Conservation (phyloP, 768 basidiomycete species). For the Pulveroboletus ravenelii region DNA sequence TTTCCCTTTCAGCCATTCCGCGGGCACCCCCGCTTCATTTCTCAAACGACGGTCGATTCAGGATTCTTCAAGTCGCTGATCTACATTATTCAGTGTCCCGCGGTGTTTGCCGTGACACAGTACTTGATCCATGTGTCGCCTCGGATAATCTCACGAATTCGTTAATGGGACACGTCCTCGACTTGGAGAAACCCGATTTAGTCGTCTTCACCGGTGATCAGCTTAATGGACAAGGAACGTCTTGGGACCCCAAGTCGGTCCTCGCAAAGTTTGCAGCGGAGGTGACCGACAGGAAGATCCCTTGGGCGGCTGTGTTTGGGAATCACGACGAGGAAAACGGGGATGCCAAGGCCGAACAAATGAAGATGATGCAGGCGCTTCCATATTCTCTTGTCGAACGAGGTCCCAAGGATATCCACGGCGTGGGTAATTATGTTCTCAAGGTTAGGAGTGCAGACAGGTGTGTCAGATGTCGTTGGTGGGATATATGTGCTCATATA, state of each 20-base stretch:
- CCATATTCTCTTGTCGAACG: constrained; percentile 81
- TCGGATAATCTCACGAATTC: constrained; percentile 80
- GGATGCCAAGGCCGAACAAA: constrained; percentile 54
- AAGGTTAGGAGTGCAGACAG: constrained; percentile 81
- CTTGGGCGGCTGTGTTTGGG: constrained; percentile 92
- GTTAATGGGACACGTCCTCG: constrained; percentile 66
- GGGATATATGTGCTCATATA: constrained; percentile 4
- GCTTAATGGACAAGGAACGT: constrained; percentile 84
- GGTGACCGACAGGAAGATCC: constrained; percentile 69
- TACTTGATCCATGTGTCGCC: constrained; percentile 42
- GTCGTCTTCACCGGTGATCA: constrained; percentile 94
- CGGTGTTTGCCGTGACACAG: constrained; percentile 74
- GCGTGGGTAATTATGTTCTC: constrained; percentile 87
- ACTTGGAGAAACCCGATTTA: constrained; percentile 81
- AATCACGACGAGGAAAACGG: constrained; percentile 89
- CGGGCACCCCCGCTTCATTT: constrained; percentile 79
- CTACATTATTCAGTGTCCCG: constrained; percentile 84
- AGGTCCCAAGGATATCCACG: constrained; percentile 82
- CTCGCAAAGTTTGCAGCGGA: constrained; percentile 83
- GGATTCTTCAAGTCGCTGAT: constrained; percentile 87
- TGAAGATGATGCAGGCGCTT: constrained; percentile 66
- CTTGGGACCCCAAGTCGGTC: constrained; percentile 86
- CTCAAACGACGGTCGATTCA: constrained; percentile 78
- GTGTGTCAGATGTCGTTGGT: constrained; percentile 41
- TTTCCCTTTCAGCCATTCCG: constrained; percentile 48